phyloP scores from a whole-genome alignment of 2,329 filamentous ascomycete species.

The Neurospora sp. region DNA sequence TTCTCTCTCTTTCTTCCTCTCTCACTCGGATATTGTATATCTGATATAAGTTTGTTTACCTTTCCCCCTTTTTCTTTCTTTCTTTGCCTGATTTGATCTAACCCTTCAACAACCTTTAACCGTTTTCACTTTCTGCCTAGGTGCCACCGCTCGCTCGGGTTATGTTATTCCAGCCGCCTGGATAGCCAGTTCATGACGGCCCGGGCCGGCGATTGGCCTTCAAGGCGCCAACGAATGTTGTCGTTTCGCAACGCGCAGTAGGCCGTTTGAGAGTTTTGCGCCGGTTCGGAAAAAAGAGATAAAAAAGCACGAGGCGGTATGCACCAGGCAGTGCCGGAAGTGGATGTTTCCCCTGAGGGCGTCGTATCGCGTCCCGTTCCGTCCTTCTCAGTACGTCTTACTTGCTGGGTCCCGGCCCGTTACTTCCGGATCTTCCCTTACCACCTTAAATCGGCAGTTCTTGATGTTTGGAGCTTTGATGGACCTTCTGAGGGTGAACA shows the following conservation, averaged over 20 bases:
- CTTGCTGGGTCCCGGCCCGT: not conserved
- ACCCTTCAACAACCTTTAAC: slow-evolving; percentile 13
- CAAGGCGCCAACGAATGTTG: not conserved
- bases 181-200: slow-evolving; percentile 19
- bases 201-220: not conserved
- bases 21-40: not conserved
- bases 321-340: not conserved
- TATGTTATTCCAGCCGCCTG: slow-evolving; percentile 10
- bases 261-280: not conserved
- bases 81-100: not conserved
- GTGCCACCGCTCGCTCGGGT: not conserved
- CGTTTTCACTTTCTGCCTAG: slow-evolving; percentile 1
- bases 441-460: not conserved
- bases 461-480: not conserved
- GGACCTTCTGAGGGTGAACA: not conserved
- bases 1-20: not conserved
- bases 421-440: not conserved
- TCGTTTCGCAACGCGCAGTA: not conserved
- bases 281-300: not conserved
- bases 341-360: not conserved
- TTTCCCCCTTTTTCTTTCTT: not conserved
- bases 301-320: not conserved
- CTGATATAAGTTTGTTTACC: not conserved
- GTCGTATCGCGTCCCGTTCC: not conserved
- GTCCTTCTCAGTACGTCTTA: not conserved